These are phyloP conservation scores for Protostelium mycophagum DNA, from an alignment of 78 protist genomes.

Conservation along the genomic window DNA sequence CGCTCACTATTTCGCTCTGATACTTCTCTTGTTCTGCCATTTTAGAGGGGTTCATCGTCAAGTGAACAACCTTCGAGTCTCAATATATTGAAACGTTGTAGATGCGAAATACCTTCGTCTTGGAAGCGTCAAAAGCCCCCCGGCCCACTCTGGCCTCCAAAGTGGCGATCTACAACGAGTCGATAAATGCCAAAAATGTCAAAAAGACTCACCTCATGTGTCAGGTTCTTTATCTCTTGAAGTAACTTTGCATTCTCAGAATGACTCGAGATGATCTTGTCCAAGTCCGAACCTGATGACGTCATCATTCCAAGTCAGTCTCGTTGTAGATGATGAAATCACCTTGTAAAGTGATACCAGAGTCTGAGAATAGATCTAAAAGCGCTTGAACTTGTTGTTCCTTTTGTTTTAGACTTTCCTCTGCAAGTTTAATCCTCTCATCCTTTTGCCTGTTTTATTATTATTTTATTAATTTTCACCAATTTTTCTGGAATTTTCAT, in stretches of 20 bases:
- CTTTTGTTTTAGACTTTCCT: background rate
- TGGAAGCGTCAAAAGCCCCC: conserved; percentile 42
- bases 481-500: background rate
- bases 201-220: background rate
- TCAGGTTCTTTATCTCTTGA: background rate
- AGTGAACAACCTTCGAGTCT: conserved; percentile 9
- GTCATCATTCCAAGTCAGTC: background rate
- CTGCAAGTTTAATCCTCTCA: background rate
- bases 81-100: too few species aligned
- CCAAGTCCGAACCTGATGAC: background rate
- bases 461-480: too few species aligned
- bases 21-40: too few species aligned
- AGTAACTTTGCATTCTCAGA: background rate
- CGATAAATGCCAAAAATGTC: background rate
- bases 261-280: too few species aligned
- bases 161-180: conserved; percentile 23
- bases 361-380: background rate
- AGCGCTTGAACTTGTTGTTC: background rate
- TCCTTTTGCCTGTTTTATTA: background rate
- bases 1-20: background rate
- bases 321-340: background rate
- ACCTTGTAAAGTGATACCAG: background rate
- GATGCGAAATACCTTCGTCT: conserved; percentile 18
- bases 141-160: conserved; percentile 60
- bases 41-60: conserved; percentile 32